Evolutionary conservation across 345 rosid species (phyloP), one percentile per base, ranked within the genome.

Genomic region (Clarkia xantiana): DNA sequence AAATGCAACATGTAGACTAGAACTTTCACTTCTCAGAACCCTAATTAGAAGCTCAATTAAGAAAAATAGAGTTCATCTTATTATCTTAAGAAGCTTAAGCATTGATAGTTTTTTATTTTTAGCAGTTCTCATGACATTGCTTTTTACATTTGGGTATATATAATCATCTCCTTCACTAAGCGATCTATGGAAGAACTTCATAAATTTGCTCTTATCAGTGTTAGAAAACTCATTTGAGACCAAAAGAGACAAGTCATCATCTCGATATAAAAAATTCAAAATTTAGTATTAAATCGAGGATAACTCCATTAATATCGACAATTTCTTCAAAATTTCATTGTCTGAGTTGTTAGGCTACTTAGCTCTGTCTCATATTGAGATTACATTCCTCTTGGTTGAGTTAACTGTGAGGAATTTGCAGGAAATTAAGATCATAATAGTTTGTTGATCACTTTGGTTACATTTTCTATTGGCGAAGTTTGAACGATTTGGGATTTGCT

Each of bases 381-480:
- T 22, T 91, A 86, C 47, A 64, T 91, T 58, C 96, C 98, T 25
- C 86, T 86, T 14, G 96, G 98, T 63, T 93, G 98, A 1, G 93
- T 91, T 14, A 91, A 91, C 50, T 70, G 80, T 45, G 98, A 83
- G 54, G 96, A 89, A 38, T 91, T 91, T 55, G 79, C 69, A 40
- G 98, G 96, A 8, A 91, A 86, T 67, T 81, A 86, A 61, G 94
- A 86, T 59, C 93, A 81, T 66, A 90, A 90, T 60, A 83, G 94
- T 62, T 57, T 86, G 45, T 70, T 91, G 64, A 81, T 83, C 71
- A 91, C 96, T 25, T 79, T 91, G 63, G 98, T 86, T 78, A 69
- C 98, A 3, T 86, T 91, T 68, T 91, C 98, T 0, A 96, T 96
- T 29, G 96, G 96, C 48, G 98, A 94, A 52, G 86, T n/a, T 91